A percentile compares a stretch with the other conserved stretches of the same genome.
phyloP scores from a whole-genome alignment of 768 basidiomycete genomes.

The Pleurotus cornucopiae region DNA sequence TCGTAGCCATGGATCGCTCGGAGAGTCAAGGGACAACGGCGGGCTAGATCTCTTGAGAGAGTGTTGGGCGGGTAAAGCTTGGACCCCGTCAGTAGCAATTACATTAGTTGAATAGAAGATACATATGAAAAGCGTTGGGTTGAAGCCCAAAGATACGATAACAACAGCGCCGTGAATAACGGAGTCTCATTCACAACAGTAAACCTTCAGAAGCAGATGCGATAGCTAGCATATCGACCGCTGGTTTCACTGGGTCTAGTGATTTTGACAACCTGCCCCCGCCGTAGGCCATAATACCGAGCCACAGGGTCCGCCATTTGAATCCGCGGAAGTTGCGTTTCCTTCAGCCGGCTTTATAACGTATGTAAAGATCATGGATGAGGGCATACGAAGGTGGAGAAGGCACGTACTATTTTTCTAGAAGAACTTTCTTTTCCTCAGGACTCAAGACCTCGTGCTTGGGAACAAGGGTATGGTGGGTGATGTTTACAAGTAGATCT shows the following conservation, averaged over 20 bases:
- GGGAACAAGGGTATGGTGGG: constrained; percentile 92
- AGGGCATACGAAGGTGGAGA: constrained; percentile 8
- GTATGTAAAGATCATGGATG: constrained; percentile 7
- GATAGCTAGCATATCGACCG: constrained; percentile 89
- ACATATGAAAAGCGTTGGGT: neutral
- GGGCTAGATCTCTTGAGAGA: neutral
- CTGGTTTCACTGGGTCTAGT: constrained; percentile 95
- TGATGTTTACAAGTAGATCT: constrained; percentile 96
- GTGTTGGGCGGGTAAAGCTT: neutral
- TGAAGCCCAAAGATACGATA: neutral
- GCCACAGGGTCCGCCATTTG: constrained; percentile 97
- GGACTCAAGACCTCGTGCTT: constrained; percentile 81
- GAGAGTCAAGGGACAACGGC: neutral
- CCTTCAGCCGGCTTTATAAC: constrained; percentile 80
- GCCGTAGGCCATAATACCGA: constrained; percentile 91
- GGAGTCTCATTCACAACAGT: neutral
- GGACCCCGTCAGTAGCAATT: neutral
- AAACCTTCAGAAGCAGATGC: constrained; percentile 70
- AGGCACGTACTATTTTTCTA: constrained; percentile 86
- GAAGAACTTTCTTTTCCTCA: constrained; percentile 81
- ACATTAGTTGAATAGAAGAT: no score
- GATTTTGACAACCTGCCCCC: constrained; percentile 98
- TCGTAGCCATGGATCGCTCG: constrained; percentile 4
- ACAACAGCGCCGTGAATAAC: neutral
- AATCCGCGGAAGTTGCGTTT: constrained; percentile 96